Percentiles rank a stretch among this genome's conserved stretches.
phyloP scores from a whole-genome alignment of 441 rosid species.

The Omphalea diandra region DNA sequence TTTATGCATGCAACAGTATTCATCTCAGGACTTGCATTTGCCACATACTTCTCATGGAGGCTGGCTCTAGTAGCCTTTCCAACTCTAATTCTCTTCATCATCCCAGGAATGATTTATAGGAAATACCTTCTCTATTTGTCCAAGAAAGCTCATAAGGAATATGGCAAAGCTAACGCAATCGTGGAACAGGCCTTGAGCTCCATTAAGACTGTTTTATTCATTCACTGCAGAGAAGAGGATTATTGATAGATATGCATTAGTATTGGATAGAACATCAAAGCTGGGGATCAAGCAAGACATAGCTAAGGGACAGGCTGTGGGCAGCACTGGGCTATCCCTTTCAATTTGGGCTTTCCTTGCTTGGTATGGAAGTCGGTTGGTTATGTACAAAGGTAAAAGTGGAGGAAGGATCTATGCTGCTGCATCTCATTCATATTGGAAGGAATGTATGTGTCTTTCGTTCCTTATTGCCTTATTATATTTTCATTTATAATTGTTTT shows the following conservation, averaged over 20 bases:
- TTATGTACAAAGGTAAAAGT: constrained; percentile 76
- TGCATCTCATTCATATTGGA: constrained; percentile 62
- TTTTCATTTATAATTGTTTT: not conserved
- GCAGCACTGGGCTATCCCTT: constrained; percentile 77
- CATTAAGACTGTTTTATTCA: constrained; percentile 71
- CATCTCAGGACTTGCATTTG: constrained; percentile 70
- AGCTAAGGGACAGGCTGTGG: constrained; percentile 84
- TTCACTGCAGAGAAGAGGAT: constrained; percentile 73
- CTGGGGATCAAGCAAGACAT: constrained; percentile 74
- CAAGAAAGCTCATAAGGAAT: constrained; percentile 48
- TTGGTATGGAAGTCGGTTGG: constrained; percentile 88
- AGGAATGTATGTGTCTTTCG: constrained; percentile 59
- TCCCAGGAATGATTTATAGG: constrained; percentile 79
- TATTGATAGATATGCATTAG: constrained; percentile 48
- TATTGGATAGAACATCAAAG: constrained; percentile 52
- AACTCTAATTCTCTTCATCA: constrained; percentile 57
- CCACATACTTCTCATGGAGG: constrained; percentile 83
- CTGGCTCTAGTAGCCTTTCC: constrained; percentile 69
- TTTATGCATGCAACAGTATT: constrained; percentile 72
- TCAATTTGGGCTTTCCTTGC: constrained; percentile 89
- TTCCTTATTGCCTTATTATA: not conserved
- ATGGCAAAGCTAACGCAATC: constrained; percentile 56
- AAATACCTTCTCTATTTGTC: constrained; percentile 67
- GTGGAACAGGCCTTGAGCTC: constrained; percentile 80
- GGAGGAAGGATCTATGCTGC: constrained; percentile 87